phyloP scores from a whole-genome alignment of 1,284 basidiomycete species.

The Boletus sp. region DNA sequence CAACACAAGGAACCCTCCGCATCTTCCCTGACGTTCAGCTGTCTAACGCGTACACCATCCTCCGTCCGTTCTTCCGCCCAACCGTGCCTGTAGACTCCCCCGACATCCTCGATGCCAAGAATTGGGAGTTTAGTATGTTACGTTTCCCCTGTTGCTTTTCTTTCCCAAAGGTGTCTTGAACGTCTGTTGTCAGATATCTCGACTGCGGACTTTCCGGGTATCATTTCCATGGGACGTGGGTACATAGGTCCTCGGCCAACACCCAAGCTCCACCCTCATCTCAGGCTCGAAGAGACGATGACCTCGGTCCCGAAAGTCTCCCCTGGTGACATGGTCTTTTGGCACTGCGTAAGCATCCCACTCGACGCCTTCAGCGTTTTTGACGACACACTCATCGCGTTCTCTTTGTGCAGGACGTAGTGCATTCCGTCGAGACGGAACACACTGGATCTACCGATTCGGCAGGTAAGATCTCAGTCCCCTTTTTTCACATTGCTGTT shows the following conservation, averaged over 20 bases:
- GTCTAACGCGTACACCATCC: conserved; percentile 75
- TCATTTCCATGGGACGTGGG: conserved; percentile 40
- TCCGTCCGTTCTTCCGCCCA: conserved; percentile 79
- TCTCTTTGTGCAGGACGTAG: conserved; percentile 48
- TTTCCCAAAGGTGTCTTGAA: too few relatives aligned
- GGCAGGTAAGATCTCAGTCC: conserved; percentile 44
- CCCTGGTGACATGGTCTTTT: conserved; percentile 84
- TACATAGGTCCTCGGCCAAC: conserved; percentile 54
- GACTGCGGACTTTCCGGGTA: conserved; percentile 57
- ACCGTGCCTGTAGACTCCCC: conserved; percentile 39
- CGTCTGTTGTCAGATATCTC: conserved; percentile 43
- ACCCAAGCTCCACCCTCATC: conserved; percentile 57
- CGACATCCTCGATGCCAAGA: conserved; percentile 51
- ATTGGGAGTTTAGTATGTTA: conserved; percentile 66
- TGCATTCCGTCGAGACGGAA: conserved; percentile 75
- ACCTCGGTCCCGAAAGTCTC: conserved; percentile 67
- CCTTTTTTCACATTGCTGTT: neutral
- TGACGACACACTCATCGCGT: neutral
- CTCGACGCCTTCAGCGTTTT: neutral
- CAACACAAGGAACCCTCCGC: conserved; percentile 72
- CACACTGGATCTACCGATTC: conserved; percentile 71
- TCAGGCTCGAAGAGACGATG: conserved; percentile 70
- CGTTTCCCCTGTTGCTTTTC: too few relatives aligned
- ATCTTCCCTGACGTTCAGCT: conserved; percentile 75
- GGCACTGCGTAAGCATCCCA: conserved; percentile 60